These are phyloP conservation scores for Fusarium drepaniforme DNA, from an alignment of 2,329 filamentous ascomycete genomes.

Conservation along the genomic window DNA sequence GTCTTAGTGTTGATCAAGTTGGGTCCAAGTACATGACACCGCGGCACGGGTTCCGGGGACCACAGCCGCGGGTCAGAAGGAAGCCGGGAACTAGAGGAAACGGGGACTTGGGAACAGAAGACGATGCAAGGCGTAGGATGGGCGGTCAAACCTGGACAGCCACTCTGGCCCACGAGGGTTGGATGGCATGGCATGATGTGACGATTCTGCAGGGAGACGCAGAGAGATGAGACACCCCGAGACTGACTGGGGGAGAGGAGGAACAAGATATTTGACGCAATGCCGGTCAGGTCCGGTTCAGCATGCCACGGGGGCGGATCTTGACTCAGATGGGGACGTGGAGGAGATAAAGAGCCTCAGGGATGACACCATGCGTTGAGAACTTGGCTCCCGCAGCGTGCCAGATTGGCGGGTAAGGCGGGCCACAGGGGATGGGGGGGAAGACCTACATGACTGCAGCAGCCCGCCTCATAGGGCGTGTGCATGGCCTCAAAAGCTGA, in stretches of 20 bases:
- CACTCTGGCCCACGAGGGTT: background rate
- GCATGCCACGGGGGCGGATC: slow-evolving; percentile 8
- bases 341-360: slow-evolving; percentile 1
- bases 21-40: background rate
- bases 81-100: slow-evolving; percentile 9
- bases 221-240: slow-evolving; percentile 24
- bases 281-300: slow-evolving; percentile 7
- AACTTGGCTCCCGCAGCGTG: slow-evolving; percentile 23
- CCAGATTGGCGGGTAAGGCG: slow-evolving; percentile 20
- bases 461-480: slow-evolving; percentile 4
- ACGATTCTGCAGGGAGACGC: slow-evolving; percentile 24
- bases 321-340: slow-evolving; percentile 6
- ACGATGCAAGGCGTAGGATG: slow-evolving; percentile 9
- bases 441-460: background rate
- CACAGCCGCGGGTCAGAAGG: background rate
- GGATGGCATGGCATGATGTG: slow-evolving; percentile 10
- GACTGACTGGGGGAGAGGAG: slow-evolving; percentile 6
- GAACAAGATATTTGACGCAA: background rate
- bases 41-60: slow-evolving; percentile 1
- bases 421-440: background rate
- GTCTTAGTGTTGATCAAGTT: slow-evolving; percentile 4
- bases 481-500: slow-evolving; percentile 6
- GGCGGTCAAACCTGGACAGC: background rate
- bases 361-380: background rate
- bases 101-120: slow-evolving; percentile 15